phyloP scores from a whole-genome alignment of 371 early-diverging fungal genomes.

The Haplosporangium sp. region DNA sequence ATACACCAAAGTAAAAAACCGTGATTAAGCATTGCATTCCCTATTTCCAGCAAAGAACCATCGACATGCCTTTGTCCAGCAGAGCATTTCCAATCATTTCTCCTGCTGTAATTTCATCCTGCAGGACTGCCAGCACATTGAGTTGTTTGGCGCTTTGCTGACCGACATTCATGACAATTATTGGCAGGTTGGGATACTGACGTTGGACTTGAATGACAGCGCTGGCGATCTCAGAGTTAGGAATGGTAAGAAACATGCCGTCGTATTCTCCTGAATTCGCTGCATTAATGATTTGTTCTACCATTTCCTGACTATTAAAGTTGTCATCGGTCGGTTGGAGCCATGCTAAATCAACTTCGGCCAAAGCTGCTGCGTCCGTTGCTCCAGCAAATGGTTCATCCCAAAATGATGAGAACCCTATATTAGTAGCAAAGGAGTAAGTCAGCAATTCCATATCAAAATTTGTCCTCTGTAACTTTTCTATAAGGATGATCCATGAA shows the following conservation, averaged over 20 bases:
- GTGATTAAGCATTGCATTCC: constrained; percentile 11
- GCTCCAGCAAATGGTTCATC: constrained; percentile 57
- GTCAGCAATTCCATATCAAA: neutral
- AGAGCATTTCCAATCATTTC: constrained; percentile 55
- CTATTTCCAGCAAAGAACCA: constrained; percentile 25
- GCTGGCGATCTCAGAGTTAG: constrained; percentile 54
- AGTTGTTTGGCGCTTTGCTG: constrained; percentile 53
- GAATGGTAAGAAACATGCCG: constrained; percentile 61
- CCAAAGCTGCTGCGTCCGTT: constrained; percentile 57
- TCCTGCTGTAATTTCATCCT: constrained; percentile 58
- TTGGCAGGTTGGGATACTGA: constrained; percentile 46
- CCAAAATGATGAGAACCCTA: constrained; percentile 55
- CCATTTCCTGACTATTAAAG: constrained; percentile 50
- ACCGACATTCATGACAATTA: constrained; percentile 62
- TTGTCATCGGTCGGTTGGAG: constrained; percentile 43
- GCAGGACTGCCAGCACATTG: constrained; percentile 57
- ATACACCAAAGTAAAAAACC: neutral
- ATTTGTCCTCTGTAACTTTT: neutral
- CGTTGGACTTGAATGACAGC: constrained; percentile 55
- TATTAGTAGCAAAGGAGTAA: neutral
- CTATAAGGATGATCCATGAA: neutral
- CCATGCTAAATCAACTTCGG: constrained; percentile 58
- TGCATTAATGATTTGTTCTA: constrained; percentile 48
- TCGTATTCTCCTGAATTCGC: constrained; percentile 48
- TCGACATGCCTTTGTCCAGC: constrained; percentile 31